phyloP scores from a whole-genome alignment of 2,329 filamentous ascomycete species.

The Aspergillus unguis region DNA sequence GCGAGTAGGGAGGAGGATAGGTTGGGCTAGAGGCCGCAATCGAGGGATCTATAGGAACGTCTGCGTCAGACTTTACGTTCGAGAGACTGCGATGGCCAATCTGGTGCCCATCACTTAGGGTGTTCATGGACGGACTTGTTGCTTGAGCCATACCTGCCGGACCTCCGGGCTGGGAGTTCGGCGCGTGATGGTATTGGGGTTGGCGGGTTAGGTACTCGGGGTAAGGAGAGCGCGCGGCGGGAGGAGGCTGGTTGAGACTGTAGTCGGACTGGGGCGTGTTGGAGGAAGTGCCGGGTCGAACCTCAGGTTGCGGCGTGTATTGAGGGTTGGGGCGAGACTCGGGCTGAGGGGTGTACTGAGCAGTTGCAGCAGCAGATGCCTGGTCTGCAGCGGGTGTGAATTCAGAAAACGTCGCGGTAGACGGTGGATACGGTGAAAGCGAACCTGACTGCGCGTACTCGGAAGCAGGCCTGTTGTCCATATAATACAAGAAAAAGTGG shows the following conservation, averaged over 20 bases:
- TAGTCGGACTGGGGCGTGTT: conserved; percentile 88
- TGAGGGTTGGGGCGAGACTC: conserved; percentile 51
- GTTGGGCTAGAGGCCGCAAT: conserved; percentile 91
- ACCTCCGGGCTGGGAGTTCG: conserved; percentile 66
- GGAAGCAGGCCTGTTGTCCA: conserved; percentile 62
- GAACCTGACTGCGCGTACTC: conserved; percentile 88
- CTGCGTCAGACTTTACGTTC: conserved; percentile 83
- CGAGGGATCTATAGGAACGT: conserved; percentile 98
- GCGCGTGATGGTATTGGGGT: conserved; percentile 69
- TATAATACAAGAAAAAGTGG: conserved; percentile 40
- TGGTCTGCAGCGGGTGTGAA: conserved; percentile 75
- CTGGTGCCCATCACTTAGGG: conserved; percentile 74
- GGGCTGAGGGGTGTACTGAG: conserved; percentile 41
- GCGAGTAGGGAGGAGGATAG: conserved; percentile 82
- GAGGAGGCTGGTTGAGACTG: conserved; percentile 69
- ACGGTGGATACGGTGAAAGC: conserved; percentile 57
- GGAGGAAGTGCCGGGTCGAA: conserved; percentile 61
- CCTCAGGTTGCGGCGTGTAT: conserved; percentile 79
- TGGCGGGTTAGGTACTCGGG: conserved; percentile 81
- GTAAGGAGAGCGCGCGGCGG: conserved; percentile 75
- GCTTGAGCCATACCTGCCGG: conserved; percentile 95
- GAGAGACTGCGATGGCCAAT: conserved; percentile 68
- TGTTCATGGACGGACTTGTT: conserved; percentile 89
- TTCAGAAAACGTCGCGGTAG: conserved; percentile 70
- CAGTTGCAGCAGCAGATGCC: conserved; percentile 69